These are phyloP conservation scores for Erysimum cheiranthoides DNA, from an alignment of 345 rosid species.

Conservation along the genomic window DNA sequence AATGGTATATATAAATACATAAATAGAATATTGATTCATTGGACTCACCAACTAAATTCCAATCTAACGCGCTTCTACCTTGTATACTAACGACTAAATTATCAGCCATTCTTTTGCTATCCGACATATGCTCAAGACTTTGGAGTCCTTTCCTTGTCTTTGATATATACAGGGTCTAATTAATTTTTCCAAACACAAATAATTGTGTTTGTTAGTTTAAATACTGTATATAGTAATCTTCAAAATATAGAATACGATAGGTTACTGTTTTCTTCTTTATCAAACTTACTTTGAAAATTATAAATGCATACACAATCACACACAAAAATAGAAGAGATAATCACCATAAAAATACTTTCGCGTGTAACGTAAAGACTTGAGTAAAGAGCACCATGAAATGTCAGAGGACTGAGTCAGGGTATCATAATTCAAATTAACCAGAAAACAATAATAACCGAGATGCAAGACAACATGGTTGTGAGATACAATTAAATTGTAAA, in stretches of 20 bases:
- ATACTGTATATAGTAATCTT: not conserved
- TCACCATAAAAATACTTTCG: not conserved
- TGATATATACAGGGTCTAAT: not conserved
- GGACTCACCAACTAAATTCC: constrained; percentile 9
- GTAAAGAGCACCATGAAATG: too few species aligned
- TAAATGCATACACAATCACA: not conserved
- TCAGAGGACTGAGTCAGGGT: too few species aligned
- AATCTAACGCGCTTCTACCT: constrained; percentile 13
- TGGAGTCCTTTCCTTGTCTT: not conserved
- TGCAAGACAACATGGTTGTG: not conserved
- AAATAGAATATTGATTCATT: not conserved
- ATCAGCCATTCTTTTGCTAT: constrained; percentile 24
- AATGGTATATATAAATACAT: not conserved
- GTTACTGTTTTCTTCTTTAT: too few species aligned
- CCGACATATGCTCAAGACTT: constrained; percentile 5
- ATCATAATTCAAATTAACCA: not conserved
- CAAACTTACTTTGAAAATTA: not conserved
- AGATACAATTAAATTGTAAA: not conserved
- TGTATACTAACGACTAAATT: not conserved
- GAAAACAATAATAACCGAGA: not conserved
- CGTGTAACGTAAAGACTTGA: too few species aligned
- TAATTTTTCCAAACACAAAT: not conserved
- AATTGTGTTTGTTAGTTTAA: not conserved
- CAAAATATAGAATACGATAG: not conserved
- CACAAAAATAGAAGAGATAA: not conserved